Evolutionary conservation across 176 grass and related monocot species (phyloP).

Genomic region (Tillandsia fasciculata): DNA sequence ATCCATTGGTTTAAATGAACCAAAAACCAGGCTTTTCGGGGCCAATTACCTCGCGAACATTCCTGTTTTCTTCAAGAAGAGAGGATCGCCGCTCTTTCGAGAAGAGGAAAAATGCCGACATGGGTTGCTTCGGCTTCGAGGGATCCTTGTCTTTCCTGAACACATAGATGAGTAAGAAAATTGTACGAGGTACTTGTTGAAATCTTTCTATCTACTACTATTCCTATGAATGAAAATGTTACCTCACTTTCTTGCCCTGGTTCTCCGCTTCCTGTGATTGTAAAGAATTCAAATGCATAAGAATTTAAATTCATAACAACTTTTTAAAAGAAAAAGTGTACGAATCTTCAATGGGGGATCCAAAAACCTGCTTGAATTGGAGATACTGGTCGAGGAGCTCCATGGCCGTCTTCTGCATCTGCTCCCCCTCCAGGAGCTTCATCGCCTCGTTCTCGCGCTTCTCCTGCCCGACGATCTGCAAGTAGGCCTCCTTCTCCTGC

Average conservation of each 20-base stretch:
- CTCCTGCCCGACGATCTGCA: constrained; percentile 74
- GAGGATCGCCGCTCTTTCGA: constrained; percentile 43
- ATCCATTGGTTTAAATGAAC: background rate
- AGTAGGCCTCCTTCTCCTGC: constrained; percentile 70
- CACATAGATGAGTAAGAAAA: background rate
- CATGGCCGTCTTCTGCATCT: constrained; percentile 68
- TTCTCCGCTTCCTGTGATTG: constrained; percentile 35
- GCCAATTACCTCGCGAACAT: constrained; percentile 41
- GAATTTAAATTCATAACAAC: too few species aligned
- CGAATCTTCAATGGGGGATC: too few species aligned
- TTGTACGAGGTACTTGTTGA: background rate
- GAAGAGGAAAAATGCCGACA: constrained; percentile 79
- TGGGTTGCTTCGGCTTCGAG: constrained; percentile 66
- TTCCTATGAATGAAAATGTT: background rate
- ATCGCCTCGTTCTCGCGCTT: constrained; percentile 79
- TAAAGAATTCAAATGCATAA: too few species aligned
- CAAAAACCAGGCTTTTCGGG: background rate
- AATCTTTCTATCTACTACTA: background rate
- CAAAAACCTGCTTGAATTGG: constrained; percentile 52
- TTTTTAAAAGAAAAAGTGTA: too few species aligned
- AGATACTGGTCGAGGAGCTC: constrained; percentile 82
- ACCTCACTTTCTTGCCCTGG: constrained; percentile 45
- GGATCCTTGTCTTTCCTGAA: constrained; percentile 81
- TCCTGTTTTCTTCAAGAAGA: constrained; percentile 54
- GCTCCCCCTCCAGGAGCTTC: constrained; percentile 88